Evolutionary conservation across 2,329 filamentous ascomycete genomes (phyloP), one percentile per base, ranked within the genome.

Genomic region (Penicillium occitanis): DNA sequence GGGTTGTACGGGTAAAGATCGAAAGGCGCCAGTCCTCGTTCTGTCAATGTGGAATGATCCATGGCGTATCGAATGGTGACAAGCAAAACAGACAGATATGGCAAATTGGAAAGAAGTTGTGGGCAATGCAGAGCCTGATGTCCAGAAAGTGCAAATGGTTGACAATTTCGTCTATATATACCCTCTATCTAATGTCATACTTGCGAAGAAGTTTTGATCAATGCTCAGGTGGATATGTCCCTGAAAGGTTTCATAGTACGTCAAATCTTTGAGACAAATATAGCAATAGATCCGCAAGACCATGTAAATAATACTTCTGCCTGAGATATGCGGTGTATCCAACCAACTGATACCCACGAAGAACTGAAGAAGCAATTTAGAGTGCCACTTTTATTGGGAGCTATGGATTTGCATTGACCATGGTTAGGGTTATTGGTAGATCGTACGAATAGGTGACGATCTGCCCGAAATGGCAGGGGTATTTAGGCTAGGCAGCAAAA

Each of bases 1-100:
- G 77, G 77, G 14, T 69, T 74, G 67, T 79, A 79, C 2, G 74
- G 73, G 63, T 78, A 79, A 68, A 77, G 76, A 6, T 78, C 76
- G 25, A 78, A 74, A 61, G 65, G 75, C 74, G 10, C 42, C 25
- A 2, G 72, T 73, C 46, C 76, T 51, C 75, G 44, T 77, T 76
- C 48, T 30, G 7, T 17, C 48, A 51, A 51, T 8, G 14, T 30
- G 13, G 25, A 30, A 30, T 51, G 22, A 14, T 51, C 25, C 48
- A 51, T 51, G 22, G 13, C 28, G 48, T 51, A 51, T 28, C 44
- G 6, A 30, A 17, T 13, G 19, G 25, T 28, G 25, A 28, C 48
- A n/a, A 33, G 25, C 13, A 51, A 51, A 51, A 1, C 11, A n/a
- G 59, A 48, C 73, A 74, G 5, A 68, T 65, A 55, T 77, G 74